Percentiles rank a stretch among this genome's conserved stretches.
Evolutionary conservation across 331 rosid species (phyloP).

Genomic region (Ulmus americana): DNA sequence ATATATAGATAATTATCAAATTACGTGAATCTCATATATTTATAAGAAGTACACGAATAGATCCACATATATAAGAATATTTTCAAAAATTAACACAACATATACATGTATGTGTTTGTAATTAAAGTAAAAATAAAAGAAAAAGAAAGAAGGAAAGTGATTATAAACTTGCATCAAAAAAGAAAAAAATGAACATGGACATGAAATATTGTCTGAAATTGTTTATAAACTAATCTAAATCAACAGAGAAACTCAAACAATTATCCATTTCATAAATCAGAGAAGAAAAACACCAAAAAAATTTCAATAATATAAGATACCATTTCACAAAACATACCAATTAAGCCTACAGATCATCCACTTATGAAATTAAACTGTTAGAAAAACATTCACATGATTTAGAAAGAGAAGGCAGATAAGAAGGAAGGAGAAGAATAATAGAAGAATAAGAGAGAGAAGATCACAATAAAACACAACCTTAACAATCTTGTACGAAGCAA

Average conservation of each 20-base stretch:
- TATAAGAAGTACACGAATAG: too few species aligned
- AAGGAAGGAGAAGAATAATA: not conserved
- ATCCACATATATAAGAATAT: too few species aligned
- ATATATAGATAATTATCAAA: too few species aligned
- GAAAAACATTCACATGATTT: not conserved
- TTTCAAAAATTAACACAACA: too few species aligned
- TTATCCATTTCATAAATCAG: not conserved
- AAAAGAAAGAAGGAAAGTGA: not conserved
- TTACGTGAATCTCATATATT: too few species aligned
- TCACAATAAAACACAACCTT: constrained; percentile 33
- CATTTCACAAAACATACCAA: not conserved
- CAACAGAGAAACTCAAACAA: not conserved
- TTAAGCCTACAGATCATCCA: not conserved
- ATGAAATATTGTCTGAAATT: not conserved
- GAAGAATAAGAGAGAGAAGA: not conserved
- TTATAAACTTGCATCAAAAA: not conserved
- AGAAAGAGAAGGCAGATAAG: constrained; percentile 1
- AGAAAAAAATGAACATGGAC: not conserved
- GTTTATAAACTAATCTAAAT: not conserved
- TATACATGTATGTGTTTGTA: too few species aligned
- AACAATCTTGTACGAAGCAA: constrained; percentile 19
- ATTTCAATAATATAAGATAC: not conserved
- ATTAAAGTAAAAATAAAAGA: not conserved
- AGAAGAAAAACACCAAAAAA: not conserved
- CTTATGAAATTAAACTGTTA: not conserved